Evolutionary conservation across 2,329 filamentous ascomycete species (phyloP).

Genomic region (Diaporthe vexans): DNA sequence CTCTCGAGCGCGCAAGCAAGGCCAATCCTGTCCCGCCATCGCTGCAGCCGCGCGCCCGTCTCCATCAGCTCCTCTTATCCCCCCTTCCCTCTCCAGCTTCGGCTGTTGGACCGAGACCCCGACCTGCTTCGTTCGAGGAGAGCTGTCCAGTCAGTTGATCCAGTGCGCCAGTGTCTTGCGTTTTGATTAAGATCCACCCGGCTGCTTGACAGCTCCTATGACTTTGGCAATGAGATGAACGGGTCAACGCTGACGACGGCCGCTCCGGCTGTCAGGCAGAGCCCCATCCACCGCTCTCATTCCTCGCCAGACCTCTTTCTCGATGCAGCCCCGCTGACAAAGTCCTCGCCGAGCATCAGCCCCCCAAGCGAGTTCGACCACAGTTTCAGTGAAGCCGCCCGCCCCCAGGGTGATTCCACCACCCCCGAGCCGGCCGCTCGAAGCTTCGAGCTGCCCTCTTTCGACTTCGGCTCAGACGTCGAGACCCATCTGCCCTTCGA

Average conservation of each 20-base stretch:
- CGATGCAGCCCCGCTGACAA: constrained; percentile 44
- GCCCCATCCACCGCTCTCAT: constrained; percentile 49
- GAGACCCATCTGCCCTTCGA: constrained; percentile 61
- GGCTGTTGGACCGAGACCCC: constrained; percentile 17
- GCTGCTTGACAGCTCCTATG: constrained; percentile 38
- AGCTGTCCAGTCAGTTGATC: constrained; percentile 38
- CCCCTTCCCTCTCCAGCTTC: neutral
- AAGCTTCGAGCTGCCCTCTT: constrained; percentile 65
- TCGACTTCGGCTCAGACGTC: constrained; percentile 65
- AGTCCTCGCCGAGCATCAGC: constrained; percentile 40
- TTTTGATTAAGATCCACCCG: constrained; percentile 31
- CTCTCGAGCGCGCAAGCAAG: constrained; percentile 11
- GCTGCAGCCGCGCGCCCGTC: constrained; percentile 4
- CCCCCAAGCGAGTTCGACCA: constrained; percentile 32
- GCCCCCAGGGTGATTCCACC: constrained; percentile 22
- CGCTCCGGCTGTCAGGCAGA: constrained; percentile 52
- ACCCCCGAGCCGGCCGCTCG: constrained; percentile 12
- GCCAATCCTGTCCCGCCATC: constrained; percentile 16
- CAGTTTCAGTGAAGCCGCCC: constrained; percentile 29
- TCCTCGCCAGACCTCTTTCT: constrained; percentile 51
- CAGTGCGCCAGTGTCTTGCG: constrained; percentile 33
- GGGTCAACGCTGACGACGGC: constrained; percentile 57
- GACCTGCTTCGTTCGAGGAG: constrained; percentile 27
- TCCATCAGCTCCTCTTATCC: constrained; percentile 20
- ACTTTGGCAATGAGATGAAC: constrained; percentile 59